phyloP scores from a whole-genome alignment of 129 eudicot genomes.

The Silybum marianum region DNA sequence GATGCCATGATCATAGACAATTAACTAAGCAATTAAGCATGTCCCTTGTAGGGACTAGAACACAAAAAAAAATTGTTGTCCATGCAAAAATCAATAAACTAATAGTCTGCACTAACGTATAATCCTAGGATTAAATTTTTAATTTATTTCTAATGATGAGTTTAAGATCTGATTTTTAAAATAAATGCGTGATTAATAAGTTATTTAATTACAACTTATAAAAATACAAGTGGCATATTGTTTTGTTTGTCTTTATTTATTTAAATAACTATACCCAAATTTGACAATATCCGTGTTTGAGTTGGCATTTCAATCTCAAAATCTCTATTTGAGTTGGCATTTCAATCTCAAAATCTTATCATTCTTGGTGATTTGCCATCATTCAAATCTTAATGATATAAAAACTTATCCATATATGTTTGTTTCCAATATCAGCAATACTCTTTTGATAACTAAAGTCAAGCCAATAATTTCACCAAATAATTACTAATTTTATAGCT shows the following conservation, averaged over 20 bases:
- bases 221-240: neutral
- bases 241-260: neutral
- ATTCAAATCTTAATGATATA: conserved; percentile 3
- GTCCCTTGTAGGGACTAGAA: neutral
- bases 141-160: neutral
- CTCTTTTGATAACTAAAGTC: too few relatives aligned
- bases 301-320: conserved; percentile 31
- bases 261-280: neutral
- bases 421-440: neutral
- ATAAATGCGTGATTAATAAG: neutral
- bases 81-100: neutral
- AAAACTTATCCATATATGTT: conserved; percentile 18
- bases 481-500: too few relatives aligned
- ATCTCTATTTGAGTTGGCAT: conserved; percentile 31
- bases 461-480: too few relatives aligned
- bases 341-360: conserved; percentile 25
- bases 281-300: conserved; percentile 20
- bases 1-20: neutral
- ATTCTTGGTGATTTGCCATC: conserved; percentile 6
- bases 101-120: neutral
- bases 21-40: neutral
- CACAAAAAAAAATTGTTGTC: too few relatives aligned
- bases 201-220: neutral
- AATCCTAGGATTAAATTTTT: neutral
- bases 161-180: neutral